Percentiles rank a stretch among this genome's conserved stretches.
Conservation (phyloP, 2,329 filamentous ascomycete genomes). For the Exserohilum rostratum region DNA sequence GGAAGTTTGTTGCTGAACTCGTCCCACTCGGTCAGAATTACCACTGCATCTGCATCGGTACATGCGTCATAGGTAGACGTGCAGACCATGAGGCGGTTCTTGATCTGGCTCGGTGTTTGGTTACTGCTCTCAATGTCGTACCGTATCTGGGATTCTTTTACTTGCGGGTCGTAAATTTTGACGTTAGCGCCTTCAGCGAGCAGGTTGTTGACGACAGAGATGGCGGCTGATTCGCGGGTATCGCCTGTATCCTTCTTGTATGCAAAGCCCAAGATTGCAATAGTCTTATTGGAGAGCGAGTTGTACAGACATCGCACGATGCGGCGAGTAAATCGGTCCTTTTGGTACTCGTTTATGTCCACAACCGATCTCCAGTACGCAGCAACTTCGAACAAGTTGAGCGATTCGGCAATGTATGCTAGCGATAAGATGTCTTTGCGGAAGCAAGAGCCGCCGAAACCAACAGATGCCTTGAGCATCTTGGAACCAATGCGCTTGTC, state of each 20-base stretch:
- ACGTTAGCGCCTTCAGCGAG: conserved; percentile 2
- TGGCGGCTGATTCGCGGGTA: conserved; percentile 56
- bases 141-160: conserved; percentile 4
- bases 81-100: background rate
- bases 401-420: conserved; percentile 73
- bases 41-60: background rate
- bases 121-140: conserved; percentile 1
- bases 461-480: conserved; percentile 76
- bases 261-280: conserved; percentile 74
- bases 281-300: conserved; percentile 72
- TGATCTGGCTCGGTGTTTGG: background rate
- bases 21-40: conserved; percentile 4
- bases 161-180: conserved; percentile 3
- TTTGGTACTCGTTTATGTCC: conserved; percentile 77
- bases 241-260: conserved; percentile 83
- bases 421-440: conserved; percentile 79
- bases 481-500: conserved; percentile 74
- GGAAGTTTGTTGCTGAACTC: conserved; percentile 1
- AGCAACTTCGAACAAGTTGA: conserved; percentile 73
- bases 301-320: conserved; percentile 70
- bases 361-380: conserved; percentile 78
- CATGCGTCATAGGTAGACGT: conserved; percentile 4
- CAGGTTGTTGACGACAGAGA: conserved; percentile 2
- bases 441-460: conserved; percentile 83
- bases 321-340: conserved; percentile 67